phyloP scores from a whole-genome alignment of 345 rosid genomes.

The Brassica juncea region DNA sequence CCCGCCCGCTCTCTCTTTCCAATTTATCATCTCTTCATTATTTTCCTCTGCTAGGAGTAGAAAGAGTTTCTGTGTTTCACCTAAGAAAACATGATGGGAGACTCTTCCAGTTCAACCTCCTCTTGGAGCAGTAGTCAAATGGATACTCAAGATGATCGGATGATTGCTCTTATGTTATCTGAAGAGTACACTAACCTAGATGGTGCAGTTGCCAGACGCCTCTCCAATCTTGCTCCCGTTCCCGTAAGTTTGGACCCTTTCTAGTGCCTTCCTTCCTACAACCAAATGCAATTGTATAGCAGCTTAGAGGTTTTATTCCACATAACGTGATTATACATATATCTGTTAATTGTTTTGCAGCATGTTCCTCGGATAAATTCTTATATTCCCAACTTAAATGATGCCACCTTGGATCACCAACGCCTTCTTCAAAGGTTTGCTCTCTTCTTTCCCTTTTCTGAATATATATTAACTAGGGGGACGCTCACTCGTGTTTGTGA shows the following conservation, averaged over 20 bases:
- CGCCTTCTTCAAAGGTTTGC: conserved; percentile 81
- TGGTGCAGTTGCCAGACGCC: conserved; percentile 77
- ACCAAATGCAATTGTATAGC: not conserved
- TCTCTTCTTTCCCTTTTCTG: conserved; percentile 11
- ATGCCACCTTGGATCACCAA: conserved; percentile 88
- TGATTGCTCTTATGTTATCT: conserved; percentile 79
- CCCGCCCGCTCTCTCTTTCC: not conserved
- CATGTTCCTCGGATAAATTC: conserved; percentile 83
- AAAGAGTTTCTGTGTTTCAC: conserved; percentile 3
- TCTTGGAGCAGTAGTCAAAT: conserved; percentile 76
- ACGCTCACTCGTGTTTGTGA: conserved; percentile 3
- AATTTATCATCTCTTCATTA: not conserved
- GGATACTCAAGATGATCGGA: conserved; percentile 75
- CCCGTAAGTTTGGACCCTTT: conserved; percentile 48
- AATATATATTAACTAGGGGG: not conserved
- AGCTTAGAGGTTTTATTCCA: not conserved
- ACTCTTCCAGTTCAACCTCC: conserved; percentile 74
- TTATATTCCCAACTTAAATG: conserved; percentile 68
- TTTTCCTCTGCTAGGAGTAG: not conserved
- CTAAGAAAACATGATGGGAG: conserved; percentile 49
- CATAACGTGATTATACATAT: not conserved
- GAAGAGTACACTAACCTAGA: conserved; percentile 80
- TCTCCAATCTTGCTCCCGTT: conserved; percentile 71
- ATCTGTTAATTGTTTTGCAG: conserved; percentile 44
- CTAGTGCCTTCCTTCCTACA: not conserved